These are phyloP conservation scores for Vigna hirtella DNA, from an alignment of 306 rosid genomes.

Conservation along the genomic window DNA sequence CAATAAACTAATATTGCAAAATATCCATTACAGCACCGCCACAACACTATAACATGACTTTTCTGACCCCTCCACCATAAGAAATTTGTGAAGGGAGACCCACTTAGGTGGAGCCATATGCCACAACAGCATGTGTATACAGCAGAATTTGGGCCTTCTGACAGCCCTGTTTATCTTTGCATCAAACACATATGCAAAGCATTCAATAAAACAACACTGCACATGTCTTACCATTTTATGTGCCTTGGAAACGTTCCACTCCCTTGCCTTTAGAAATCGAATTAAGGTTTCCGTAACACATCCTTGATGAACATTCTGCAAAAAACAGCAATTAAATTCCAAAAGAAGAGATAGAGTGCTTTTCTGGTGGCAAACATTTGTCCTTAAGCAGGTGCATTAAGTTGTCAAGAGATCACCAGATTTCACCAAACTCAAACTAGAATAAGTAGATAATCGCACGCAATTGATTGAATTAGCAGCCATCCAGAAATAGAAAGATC, in stretches of 20 bases:
- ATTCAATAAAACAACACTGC: slow-evolving; percentile 36
- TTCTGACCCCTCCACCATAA: too few relatives aligned
- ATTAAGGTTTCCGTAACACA: slow-evolving; percentile 60
- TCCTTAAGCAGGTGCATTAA: background rate
- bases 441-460: background rate
- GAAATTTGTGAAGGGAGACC: too few relatives aligned
- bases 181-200: slow-evolving; percentile 1
- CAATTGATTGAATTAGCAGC: slow-evolving; percentile 27
- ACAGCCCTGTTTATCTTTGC: too few relatives aligned
- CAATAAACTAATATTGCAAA: background rate
- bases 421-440: slow-evolving; percentile 26
- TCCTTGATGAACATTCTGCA: slow-evolving; percentile 94
- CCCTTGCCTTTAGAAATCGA: slow-evolving; percentile 98
- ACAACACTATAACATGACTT: too few relatives aligned
- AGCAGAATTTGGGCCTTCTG: too few relatives aligned
- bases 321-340: slow-evolving; percentile 32
- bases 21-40: background rate
- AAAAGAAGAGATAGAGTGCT: slow-evolving; percentile 1
- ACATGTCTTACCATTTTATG: slow-evolving; percentile 79
- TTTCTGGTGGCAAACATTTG: slow-evolving; percentile 23
- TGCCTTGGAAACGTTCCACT: slow-evolving; percentile 77
- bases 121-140: too few relatives aligned
- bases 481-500: slow-evolving; percentile 9
- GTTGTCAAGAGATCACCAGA: slow-evolving; percentile 14
- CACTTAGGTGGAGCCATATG: too few relatives aligned